These are phyloP conservation scores for Lentithecium fluviatile DNA, from an alignment of 495 filamentous ascomycete species.

Conservation along the genomic window DNA sequence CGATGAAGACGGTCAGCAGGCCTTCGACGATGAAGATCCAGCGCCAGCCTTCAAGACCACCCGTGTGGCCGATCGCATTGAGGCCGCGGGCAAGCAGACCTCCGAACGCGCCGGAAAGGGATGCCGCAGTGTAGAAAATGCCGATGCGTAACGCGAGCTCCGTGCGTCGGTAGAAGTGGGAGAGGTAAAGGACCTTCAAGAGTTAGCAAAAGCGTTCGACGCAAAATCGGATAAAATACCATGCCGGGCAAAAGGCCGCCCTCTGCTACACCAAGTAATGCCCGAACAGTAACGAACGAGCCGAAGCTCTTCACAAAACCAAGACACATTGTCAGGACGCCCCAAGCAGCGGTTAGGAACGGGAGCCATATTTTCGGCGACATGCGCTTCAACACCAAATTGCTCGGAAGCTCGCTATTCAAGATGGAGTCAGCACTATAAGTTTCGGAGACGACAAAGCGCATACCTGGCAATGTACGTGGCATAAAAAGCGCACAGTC, in stretches of 20 bases:
- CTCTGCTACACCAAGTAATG: constrained; percentile 44
- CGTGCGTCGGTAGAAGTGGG: constrained; percentile 26
- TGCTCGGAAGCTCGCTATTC: constrained; percentile 30
- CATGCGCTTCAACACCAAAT: constrained; percentile 40
- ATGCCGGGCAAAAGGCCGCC: constrained; percentile 54
- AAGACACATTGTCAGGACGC: constrained; percentile 32
- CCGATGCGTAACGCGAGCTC: constrained; percentile 32
- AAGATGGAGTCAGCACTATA: not conserved
- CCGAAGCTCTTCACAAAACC: constrained; percentile 30
- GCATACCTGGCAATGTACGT: constrained; percentile 50
- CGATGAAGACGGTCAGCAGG: constrained; percentile 21
- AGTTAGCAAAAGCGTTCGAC: not conserved
- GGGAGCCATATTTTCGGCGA: constrained; percentile 27
- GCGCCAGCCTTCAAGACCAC: constrained; percentile 40
- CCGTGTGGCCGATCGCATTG: constrained; percentile 18
- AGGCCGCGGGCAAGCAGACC: constrained; percentile 25
- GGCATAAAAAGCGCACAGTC: constrained; percentile 54
- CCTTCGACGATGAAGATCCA: constrained; percentile 35
- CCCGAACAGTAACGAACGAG: constrained; percentile 26
- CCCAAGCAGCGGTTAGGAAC: constrained; percentile 27
- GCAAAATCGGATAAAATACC: constrained; percentile 38
- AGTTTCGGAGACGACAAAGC: not conserved
- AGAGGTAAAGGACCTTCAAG: constrained; percentile 41
- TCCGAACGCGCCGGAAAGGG: constrained; percentile 32
- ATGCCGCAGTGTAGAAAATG: constrained; percentile 33